Base-by-base conservation (phyloP, 257 asterid genomes). In the Echites panduratus region DNA sequence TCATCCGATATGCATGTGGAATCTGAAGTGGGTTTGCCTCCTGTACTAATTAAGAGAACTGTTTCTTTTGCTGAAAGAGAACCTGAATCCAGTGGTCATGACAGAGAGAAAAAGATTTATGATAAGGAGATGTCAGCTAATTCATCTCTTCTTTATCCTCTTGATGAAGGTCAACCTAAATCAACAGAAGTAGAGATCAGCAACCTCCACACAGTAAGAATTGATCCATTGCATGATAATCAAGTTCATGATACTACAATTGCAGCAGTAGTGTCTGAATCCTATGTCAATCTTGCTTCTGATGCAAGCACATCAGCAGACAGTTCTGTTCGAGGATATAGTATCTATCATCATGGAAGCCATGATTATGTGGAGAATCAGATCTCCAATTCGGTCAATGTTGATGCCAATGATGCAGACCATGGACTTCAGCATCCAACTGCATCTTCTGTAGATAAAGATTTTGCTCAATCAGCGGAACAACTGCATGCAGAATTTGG, bases 1-100 rank as follows among this genome's bases (percentile, higher is more conserved):
- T 75, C 84, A 70, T 81, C 86, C 32, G 89, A 84, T 74, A 76
- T 79, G 79, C 86, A 77, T 75, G 88, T 64, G 10, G 93, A 85
- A 56, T 72, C 79, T 59, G 91, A 83, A 75, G 75, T 41, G 47
- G 81, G 65, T 67, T 69, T 71, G 19, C 66, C 82, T 4, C 79
- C 87, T 72, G 81, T 70, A 35, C 16, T 76, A 69, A 85, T 76
- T 63, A 83, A 82, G 80, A 70, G 76, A 71, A 71, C 78, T 32
- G 79, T 74, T 68, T 80, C 87, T 56, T 78, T 80, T 54, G 38
- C 69, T 43, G 87, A 81, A 68, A 69, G 59, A 75, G 89, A 82
- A 80, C 71, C 83, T 54, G 81, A 76, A 68, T 75, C 71, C 59
- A 72, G 69, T 74, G 48, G 66, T 61, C 81, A 44, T 69, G 81